Conservation (phyloP, 129 eudicot genomes). For the Erigeron canadensis region DNA sequence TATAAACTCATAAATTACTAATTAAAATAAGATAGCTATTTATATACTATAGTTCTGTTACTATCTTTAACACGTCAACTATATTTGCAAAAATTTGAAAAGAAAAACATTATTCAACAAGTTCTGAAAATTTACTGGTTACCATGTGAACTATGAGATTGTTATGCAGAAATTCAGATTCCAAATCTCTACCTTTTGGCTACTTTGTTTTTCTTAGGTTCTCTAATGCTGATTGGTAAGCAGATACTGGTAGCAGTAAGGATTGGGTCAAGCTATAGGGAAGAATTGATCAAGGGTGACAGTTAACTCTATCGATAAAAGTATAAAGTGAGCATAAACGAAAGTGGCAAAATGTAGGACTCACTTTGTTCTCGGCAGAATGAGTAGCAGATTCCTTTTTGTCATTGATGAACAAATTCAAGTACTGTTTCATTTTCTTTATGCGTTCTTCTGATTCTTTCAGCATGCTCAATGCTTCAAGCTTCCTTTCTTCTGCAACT, state of each 20-base stretch:
- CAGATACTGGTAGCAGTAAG: constrained; percentile 4
- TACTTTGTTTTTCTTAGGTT: neutral
- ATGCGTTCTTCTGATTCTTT: constrained; percentile 54
- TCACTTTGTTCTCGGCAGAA: constrained; percentile 47
- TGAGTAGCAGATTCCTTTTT: constrained; percentile 32
- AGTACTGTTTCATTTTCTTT: constrained; percentile 38
- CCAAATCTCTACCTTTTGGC: constrained; percentile 3
- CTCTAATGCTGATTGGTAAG: neutral
- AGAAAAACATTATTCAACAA: too few species aligned
- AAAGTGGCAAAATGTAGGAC: constrained; percentile 8
- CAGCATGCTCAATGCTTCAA: constrained; percentile 47
- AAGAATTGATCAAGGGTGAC: neutral
- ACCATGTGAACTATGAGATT: too few species aligned
- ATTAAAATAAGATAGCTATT: too few species aligned
- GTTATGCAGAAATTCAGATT: neutral
- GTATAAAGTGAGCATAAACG: constrained; percentile 13
- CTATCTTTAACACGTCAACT: too few species aligned
- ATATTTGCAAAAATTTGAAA: too few species aligned
- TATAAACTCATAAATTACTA: too few species aligned
- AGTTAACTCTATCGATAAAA: neutral
- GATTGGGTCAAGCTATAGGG: neutral
- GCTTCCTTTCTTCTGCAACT: constrained; percentile 54
- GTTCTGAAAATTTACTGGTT: too few species aligned
- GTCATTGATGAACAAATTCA: constrained; percentile 29
- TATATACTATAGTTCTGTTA: too few species aligned